phyloP scores from a whole-genome alignment of 345 rosid genomes.

The Brassica incana region DNA sequence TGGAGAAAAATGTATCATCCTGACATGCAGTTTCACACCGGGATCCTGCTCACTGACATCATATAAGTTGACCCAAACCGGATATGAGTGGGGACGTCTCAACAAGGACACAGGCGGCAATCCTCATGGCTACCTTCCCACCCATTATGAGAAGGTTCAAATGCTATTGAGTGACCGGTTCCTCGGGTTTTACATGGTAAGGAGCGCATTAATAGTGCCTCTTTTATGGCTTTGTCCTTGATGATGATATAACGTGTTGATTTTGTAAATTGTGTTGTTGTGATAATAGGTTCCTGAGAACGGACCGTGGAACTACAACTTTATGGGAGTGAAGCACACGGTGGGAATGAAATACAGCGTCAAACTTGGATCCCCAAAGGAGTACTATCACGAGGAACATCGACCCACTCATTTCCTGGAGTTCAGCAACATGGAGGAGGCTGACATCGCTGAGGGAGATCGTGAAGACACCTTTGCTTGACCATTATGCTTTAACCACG shows the following conservation, averaged over 20 bases:
- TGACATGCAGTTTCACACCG: conserved; percentile 99
- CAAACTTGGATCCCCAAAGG: conserved; percentile 84
- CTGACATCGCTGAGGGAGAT: conserved; percentile 70
- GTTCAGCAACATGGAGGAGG: conserved; percentile 95
- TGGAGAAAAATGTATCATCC: conserved; percentile 91
- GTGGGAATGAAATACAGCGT: conserved; percentile 86
- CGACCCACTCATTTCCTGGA: conserved; percentile 92
- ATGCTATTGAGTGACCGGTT: conserved; percentile 95
- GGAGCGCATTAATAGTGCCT: not conserved
- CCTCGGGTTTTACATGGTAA: conserved; percentile 98
- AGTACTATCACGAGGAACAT: conserved; percentile 91
- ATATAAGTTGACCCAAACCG: conserved; percentile 87
- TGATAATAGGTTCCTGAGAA: conserved; percentile 69
- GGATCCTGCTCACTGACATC: conserved; percentile 97
- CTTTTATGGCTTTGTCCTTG: not conserved
- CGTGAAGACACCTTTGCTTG: conserved; percentile 86
- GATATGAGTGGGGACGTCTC: conserved; percentile 96
- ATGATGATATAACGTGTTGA: not conserved
- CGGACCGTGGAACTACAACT: conserved; percentile 96
- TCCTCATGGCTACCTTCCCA: conserved; percentile 95
- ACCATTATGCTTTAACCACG: not conserved
- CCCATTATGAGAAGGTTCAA: conserved; percentile 98
- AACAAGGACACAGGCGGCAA: conserved; percentile 95
- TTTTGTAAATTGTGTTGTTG: not conserved
- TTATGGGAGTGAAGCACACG: conserved; percentile 97